These are phyloP conservation scores for Annulohypoxylon bovei DNA, from an alignment of 495 filamentous ascomycete species.

Conservation along the genomic window DNA sequence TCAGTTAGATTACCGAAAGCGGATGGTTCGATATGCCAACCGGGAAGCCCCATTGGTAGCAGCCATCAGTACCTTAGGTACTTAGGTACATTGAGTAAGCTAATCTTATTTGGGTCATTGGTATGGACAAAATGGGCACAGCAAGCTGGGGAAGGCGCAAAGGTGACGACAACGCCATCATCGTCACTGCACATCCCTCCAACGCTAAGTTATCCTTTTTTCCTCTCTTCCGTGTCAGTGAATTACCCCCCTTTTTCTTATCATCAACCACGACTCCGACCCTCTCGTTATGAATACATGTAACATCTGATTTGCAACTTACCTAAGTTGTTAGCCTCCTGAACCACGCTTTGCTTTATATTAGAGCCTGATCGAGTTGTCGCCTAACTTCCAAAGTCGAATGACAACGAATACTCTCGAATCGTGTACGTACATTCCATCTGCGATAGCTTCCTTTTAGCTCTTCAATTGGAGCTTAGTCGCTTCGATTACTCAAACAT, in stretches of 20 bases:
- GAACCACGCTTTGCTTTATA: neutral
- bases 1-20: constrained; percentile 32
- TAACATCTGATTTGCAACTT: constrained; percentile 18
- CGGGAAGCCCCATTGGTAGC: constrained; percentile 2
- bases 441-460: neutral
- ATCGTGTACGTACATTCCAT: constrained; percentile 12
- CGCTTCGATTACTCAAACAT: neutral
- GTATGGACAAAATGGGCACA: constrained; percentile 20
- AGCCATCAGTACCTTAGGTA: neutral
- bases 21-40: constrained; percentile 22
- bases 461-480: neutral
- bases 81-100: constrained; percentile 17
- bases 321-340: neutral
- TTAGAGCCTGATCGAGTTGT: constrained; percentile 30
- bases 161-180: constrained; percentile 44
- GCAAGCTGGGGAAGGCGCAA: constrained; percentile 26
- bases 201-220: constrained; percentile 22
- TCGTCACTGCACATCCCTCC: constrained; percentile 26
- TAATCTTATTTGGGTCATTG: constrained; percentile 27
- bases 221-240: neutral
- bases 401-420: constrained; percentile 6
- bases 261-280: neutral
- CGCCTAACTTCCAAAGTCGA: constrained; percentile 17
- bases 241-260: neutral
- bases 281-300: constrained; percentile 3